Percentiles rank a stretch among this genome's conserved stretches.
These are phyloP conservation scores for Aspergillus ostianus DNA, from an alignment of 495 filamentous ascomycete genomes.

Conservation along the genomic window DNA sequence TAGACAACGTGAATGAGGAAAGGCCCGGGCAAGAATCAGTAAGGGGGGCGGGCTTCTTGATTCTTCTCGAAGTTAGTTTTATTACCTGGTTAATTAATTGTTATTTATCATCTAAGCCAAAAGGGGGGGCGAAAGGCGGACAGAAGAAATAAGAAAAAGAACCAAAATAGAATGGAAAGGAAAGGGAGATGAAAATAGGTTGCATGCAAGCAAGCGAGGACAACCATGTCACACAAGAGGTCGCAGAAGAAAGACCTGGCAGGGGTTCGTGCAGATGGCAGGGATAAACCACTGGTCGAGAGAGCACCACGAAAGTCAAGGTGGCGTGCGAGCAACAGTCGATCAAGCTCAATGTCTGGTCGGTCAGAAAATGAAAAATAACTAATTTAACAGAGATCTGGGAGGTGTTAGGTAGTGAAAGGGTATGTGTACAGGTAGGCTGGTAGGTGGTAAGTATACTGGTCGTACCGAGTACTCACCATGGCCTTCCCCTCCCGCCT, in stretches of 20 bases:
- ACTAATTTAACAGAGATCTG: background rate
- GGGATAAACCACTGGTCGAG: constrained; percentile 35
- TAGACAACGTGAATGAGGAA: background rate
- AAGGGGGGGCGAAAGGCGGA: background rate
- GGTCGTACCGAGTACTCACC: background rate
- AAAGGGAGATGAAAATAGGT: constrained; percentile 6
- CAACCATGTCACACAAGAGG: constrained; percentile 30
- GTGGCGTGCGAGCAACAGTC: constrained; percentile 23
- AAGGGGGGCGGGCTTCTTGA: background rate
- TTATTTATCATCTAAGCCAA: background rate
- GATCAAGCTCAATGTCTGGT: constrained; percentile 11
- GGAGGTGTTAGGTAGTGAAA: background rate
- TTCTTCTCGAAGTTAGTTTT: background rate
- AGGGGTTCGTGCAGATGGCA: constrained; percentile 26
- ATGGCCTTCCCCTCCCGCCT: background rate
- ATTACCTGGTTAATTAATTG: background rate
- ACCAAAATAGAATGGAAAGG: constrained; percentile 6
- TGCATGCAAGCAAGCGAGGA: constrained; percentile 25
- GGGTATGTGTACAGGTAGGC: too few relatives aligned
- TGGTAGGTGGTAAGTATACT: background rate
- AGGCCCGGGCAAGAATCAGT: background rate
- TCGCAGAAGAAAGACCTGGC: constrained; percentile 16
- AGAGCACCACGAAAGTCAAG: constrained; percentile 41
- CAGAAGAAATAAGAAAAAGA: background rate
- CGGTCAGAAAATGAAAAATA: background rate